Evolutionary conservation across 2,329 filamentous ascomycete species (phyloP), one percentile per base, ranked within the genome.

Genomic region (Trichoderma guizhouense): DNA sequence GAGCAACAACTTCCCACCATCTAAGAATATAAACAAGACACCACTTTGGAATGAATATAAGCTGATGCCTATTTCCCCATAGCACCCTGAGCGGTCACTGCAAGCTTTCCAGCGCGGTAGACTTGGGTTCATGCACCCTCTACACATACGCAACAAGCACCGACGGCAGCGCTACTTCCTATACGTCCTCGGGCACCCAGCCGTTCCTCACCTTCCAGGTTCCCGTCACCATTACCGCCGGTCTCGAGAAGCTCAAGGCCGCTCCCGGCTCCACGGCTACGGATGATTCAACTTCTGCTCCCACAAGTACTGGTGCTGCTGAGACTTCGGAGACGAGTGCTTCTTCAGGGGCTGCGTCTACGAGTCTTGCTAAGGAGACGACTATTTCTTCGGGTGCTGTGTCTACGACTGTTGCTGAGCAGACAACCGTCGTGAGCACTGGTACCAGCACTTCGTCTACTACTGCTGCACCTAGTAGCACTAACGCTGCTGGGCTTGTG

Each of bases 161-260:
- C 14, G n/a, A 28, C 32, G 61, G 39, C 28, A 18, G 11, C n/a
- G 32, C 28, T 9, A 21, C n/a, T 12, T 18, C 53, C 43, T 61
- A 58, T 11, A 70, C 51, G 39, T 71, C 67, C 9, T 39, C 64
- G 11, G 69, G 30, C 36, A 63, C 71, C 11, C 55, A 74, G 7
- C 73, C 74, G 7, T 75, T 72, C 24, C 78, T 80, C 71, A 24
- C 68, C 0, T 11, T 71, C 24, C 73, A 78, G 51, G 36, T 74
- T 11, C 77, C 81, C 71, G 78, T 83, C 26, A 81, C 81, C 34
- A 73, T 84, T 64, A 83, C 82, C 24, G 80, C 79, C 18, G 83
- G 82, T 5, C 69, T 77, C 34, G 79, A 83, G 68, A 82, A 82
- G 76, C 76, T 84, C 24, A 63, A 60, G 12, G 73, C 30, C 39